Evolutionary conservation across 2,329 filamentous ascomycete genomes (phyloP), one percentile per base, ranked within the genome.

Genomic region (Fusarium nanum): DNA sequence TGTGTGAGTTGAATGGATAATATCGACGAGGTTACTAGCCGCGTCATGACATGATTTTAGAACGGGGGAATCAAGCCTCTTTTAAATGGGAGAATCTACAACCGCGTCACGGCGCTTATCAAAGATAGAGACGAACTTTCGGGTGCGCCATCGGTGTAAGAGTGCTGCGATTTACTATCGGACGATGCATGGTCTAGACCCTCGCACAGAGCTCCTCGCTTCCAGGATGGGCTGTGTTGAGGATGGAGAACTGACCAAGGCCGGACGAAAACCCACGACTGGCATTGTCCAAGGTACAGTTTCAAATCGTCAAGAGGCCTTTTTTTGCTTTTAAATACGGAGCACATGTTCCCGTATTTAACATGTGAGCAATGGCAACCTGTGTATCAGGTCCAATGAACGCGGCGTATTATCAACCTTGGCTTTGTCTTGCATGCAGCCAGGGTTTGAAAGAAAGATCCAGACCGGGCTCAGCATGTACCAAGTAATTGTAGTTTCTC

Each of bases 381-480:
- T 22, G 42, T 42, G 48, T 32, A 40, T 25, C 27, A 23, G 45
- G 25, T 46, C 63, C 63, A 67, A 66, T 67, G 48, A 67, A 61
- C 47, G 30, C 7, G 14, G 27, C 18, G 37, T 37, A 45, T 53
- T 37, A 68, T 34, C 30, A 65, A 64, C 46, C 58, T 71, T 65
- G 68, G 68, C 68, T 54, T 58, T 46, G 45, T 27, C 14, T 41
- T 55, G 44, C 44, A 59, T 72, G 68, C 68, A 70, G 65, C 65
- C 45, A 66, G 69, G 68, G 57, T 70, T 62, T 64, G 55, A 56
- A 63, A 56, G 57, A 62, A 42, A 72, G 68, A 66, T 71, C 69
- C 61, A 71, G 68, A 60, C 68, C 60, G 28, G 54, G 44, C 59
- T 37, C 58, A 59, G 30, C 40, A 64, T 44, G 41, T 40, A 60